Evolutionary conservation across 2,329 filamentous ascomycete species (phyloP).

Genomic region (Nothophaeocryptopus gaeumannii): DNA sequence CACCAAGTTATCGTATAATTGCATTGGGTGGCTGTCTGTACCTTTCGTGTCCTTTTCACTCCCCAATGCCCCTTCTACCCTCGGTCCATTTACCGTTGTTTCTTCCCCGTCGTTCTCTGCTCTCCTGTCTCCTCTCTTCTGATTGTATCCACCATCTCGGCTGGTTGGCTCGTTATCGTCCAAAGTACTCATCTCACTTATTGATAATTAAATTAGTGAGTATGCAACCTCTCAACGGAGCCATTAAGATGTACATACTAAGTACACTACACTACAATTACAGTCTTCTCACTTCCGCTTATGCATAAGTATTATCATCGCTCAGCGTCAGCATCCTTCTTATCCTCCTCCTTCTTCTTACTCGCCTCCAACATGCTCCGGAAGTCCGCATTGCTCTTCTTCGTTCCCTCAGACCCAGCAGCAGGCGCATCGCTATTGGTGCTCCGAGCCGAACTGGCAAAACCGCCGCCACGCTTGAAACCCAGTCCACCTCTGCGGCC

Average conservation of each 20-base stretch:
- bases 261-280: conserved; percentile 1
- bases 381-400: conserved; percentile 60
- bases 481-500: conserved; percentile 50
- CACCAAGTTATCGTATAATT: not conserved
- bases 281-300: not conserved
- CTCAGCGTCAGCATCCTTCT: not conserved
- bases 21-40: conserved; percentile 2
- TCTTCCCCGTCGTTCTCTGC: not conserved
- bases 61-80: not conserved
- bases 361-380: conserved; percentile 52
- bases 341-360: conserved; percentile 26
- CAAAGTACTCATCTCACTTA: too few relatives aligned
- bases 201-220: too few relatives aligned
- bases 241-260: not conserved
- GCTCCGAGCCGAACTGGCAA: conserved; percentile 22
- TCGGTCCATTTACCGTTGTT: not conserved
- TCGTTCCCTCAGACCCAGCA: conserved; percentile 29
- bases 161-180: too few relatives aligned
- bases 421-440: conserved; percentile 18
- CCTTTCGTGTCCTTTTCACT: not conserved
- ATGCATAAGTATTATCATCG: not conserved
- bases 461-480: conserved; percentile 43
- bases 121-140: too few relatives aligned
- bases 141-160: too few relatives aligned
- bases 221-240: too few relatives aligned